phyloP scores from a whole-genome alignment of 2,329 filamentous ascomycete genomes.

The Hysterium pulicare region DNA sequence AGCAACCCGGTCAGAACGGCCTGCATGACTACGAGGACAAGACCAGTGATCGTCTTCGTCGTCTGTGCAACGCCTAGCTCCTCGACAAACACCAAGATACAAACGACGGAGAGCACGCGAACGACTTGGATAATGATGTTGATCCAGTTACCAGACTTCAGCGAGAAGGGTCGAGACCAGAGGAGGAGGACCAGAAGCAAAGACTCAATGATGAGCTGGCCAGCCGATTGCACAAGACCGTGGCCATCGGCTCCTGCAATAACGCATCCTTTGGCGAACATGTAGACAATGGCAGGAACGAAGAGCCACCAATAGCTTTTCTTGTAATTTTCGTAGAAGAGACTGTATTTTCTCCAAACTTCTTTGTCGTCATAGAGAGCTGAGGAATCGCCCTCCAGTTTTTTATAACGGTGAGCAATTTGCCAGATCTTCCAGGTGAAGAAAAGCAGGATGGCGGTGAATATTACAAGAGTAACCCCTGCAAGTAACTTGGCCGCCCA shows the following conservation, averaged over 20 bases:
- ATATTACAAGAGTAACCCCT: slow-evolving; percentile 72
- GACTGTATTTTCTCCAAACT: slow-evolving; percentile 89
- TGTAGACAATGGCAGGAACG: slow-evolving; percentile 82
- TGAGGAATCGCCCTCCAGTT: slow-evolving; percentile 67
- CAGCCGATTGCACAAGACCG: slow-evolving; percentile 75
- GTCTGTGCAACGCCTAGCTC: slow-evolving; percentile 86
- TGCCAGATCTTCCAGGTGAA: slow-evolving; percentile 82
- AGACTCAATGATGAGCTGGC: slow-evolving; percentile 76
- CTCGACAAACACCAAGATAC: slow-evolving; percentile 90
- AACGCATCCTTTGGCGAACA: slow-evolving; percentile 82
- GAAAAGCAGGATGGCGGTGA: slow-evolving; percentile 76
- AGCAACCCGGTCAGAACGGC: slow-evolving; percentile 76
- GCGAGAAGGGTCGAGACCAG: slow-evolving; percentile 82
- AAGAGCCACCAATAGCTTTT: slow-evolving; percentile 97
- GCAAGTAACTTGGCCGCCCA: slow-evolving; percentile 88
- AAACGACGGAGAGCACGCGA: slow-evolving; percentile 81
- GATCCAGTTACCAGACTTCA: slow-evolving; percentile 84
- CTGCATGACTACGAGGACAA: slow-evolving; percentile 92
- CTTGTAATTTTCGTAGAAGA: slow-evolving; percentile 96
- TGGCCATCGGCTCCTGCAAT: slow-evolving; percentile 83
- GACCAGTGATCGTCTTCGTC: slow-evolving; percentile 88
- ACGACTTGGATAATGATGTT: slow-evolving; percentile 90
- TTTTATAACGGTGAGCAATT: slow-evolving; percentile 71
- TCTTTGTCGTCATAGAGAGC: slow-evolving; percentile 84
- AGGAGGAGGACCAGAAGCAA: slow-evolving; percentile 75